Base-by-base conservation (phyloP, 139 green algal genomes). In the Chlorella sp. region DNA sequence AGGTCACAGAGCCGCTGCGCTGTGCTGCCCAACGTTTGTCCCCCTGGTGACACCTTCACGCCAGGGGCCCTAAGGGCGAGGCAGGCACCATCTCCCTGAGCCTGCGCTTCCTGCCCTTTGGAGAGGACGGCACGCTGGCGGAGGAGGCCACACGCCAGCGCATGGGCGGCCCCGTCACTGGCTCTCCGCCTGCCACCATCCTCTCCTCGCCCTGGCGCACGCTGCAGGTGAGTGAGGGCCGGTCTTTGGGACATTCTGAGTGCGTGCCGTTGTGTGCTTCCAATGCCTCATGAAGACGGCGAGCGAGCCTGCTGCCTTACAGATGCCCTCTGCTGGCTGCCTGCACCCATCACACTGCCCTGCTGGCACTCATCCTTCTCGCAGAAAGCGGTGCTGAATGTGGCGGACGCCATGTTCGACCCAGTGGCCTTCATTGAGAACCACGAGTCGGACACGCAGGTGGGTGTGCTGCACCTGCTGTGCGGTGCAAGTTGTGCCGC, bases 401-500 rank as follows among this genome's bases (percentile, higher is more conserved):
- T 82, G 28, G 65, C 76, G 4, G 83, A 90, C 21, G 81, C 89
- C 36, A 73, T 82, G 34, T 95, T 92, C 60, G 74, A 86, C 28
- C 89, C 94, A 0, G 80, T 96, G 21, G 89, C 89, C 1, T 97
- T 87, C 65, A 82, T 97, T 18, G 92, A 96, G 13, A 92, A 94
- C 78, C 47, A 83, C 0, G 85, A 89, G 21, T 94, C 90, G 3
- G 93, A 97, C 87, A 94, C 94, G 32, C 93, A 97, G 90, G 91
- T 93, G 68, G 23, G 83, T 44, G 47, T 0, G 47, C n/a, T n/a
- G n/a, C n/a, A n/a, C n/a, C n/a, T n/a, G n/a, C n/a, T n/a, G n/a
- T n/a, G n/a, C n/a, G n/a, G n/a, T n/a, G n/a, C n/a, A n/a, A n/a
- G n/a, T n/a, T n/a, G n/a, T n/a, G n/a, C n/a, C n/a, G n/a, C n/a